Percentiles rank a stretch among this genome's conserved stretches.
Evolutionary conservation across 805 yeast genomes (phyloP).

Genomic region (Candida gorgasii): DNA sequence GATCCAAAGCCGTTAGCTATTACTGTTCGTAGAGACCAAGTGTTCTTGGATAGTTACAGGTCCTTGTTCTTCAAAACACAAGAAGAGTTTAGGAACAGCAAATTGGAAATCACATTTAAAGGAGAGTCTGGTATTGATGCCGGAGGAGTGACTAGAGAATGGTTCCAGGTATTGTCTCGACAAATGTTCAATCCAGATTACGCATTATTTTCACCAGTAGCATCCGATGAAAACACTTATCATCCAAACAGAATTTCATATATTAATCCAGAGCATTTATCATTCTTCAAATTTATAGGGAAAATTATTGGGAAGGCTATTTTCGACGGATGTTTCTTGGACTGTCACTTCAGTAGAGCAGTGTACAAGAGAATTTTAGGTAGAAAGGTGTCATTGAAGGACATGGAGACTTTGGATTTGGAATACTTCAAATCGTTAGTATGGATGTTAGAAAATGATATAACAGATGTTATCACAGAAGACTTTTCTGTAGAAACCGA

Average conservation of each 20-base stretch:
- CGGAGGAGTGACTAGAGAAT: constrained; percentile 96
- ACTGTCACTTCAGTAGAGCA: constrained; percentile 93
- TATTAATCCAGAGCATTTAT: constrained; percentile 89
- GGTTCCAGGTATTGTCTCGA: constrained; percentile 92
- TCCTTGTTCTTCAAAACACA: constrained; percentile 75
- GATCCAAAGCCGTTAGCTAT: constrained; percentile 55
- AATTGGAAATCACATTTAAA: constrained; percentile 77
- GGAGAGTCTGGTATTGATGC: constrained; percentile 98
- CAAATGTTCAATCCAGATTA: constrained; percentile 97
- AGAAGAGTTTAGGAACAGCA: constrained; percentile 70
- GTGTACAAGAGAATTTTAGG: constrained; percentile 88
- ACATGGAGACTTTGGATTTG: constrained; percentile 89
- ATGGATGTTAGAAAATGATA: constrained; percentile 97
- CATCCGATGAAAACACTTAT: constrained; percentile 89
- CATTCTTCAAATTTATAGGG: constrained; percentile 93
- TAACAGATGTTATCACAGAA: constrained; percentile 92
- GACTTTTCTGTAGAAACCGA: constrained; percentile 92
- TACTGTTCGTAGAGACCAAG: constrained; percentile 82
- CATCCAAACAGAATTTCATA: constrained; percentile 93
- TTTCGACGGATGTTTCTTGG: constrained; percentile 79
- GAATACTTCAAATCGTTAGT: constrained; percentile 88
- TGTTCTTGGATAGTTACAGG: constrained; percentile 87
- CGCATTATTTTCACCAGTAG: constrained; percentile 87
- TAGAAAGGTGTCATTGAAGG: constrained; percentile 78
- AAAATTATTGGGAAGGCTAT: constrained; percentile 93